A percentile compares a stretch with the other conserved stretches of the same genome.
phyloP scores from a whole-genome alignment of 2,329 filamentous ascomycete species.

The Scedosporium minutisporum region DNA sequence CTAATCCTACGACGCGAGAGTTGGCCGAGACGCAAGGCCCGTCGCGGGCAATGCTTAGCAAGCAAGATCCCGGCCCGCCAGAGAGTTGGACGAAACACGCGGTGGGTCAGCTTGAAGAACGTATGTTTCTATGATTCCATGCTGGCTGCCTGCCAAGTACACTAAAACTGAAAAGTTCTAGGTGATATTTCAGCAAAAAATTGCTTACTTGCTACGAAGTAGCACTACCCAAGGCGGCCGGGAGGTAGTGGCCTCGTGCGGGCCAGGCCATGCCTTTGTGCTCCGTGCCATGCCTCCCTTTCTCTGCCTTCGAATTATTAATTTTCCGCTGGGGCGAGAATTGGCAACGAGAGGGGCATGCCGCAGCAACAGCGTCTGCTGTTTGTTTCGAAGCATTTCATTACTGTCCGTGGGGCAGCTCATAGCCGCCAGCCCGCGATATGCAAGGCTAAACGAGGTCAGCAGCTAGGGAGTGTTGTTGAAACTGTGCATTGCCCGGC shows the following conservation, averaged over 20 bases:
- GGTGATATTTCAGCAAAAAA: no score
- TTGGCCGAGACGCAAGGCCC: not conserved
- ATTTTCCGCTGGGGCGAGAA: not conserved
- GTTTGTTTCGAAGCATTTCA: not conserved
- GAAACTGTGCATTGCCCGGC: not conserved
- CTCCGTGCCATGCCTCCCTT: not conserved
- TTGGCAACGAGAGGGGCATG: not conserved
- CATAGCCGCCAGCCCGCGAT: not conserved
- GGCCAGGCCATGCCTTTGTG: not conserved
- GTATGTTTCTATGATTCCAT: not conserved
- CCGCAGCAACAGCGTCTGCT: not conserved
- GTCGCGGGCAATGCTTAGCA: not conserved
- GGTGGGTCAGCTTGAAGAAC: no score
- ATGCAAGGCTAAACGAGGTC: not conserved
- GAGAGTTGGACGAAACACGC: no score
- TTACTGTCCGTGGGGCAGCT: not conserved
- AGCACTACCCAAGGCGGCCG: no score
- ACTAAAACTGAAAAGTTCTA: not conserved
- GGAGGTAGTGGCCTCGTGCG: no score
- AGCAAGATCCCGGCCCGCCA: no score
- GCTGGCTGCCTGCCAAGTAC: not conserved
- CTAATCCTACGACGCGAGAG: not conserved
- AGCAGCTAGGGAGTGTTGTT: not conserved
- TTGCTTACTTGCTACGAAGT: no score
- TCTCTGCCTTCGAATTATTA: not conserved